Evolutionary conservation across 768 basidiomycete species (phyloP), one percentile per base, ranked within the genome.

Genomic region (Amanita thiersii): DNA sequence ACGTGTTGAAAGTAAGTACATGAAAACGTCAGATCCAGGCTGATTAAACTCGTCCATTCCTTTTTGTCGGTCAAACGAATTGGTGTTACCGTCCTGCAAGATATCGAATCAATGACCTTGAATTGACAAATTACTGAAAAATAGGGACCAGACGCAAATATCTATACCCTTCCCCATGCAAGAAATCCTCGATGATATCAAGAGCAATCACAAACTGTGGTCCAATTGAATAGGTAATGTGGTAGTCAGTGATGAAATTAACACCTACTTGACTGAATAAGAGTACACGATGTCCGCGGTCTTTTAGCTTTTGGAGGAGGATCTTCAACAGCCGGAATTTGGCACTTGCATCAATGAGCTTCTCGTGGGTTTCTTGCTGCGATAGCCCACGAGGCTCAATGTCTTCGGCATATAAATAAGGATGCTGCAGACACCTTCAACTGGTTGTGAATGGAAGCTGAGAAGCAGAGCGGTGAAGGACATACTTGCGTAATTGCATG

Each of bases 41-140:
- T 76, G 80, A 60, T 99, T 97, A 69, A 86, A 99, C 47, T 81
- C 80, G 50, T 99, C 96, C 81, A 99, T 96, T 36, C 79, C 81
- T 56, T 88, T 89, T 58, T 99, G 96, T 17, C 96, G 75, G n/a
- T 78, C 75, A 3, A 70, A 67, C 51, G 86, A 81, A 56, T 86
- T 86, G 3, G 91, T 92, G 46, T 77, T 81, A 8, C 96, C 96
- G 56, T 98, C 94, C 86, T 94, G 47, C 30, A 14, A 47, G 30
- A 31, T 5, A 31, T 44, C 40, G 48, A 26, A 12, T 14, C 29
- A 14, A 30, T 30, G 9, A 30, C 29, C 29, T 30, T 30, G 29
- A 9, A 9, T 35, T 24, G 2, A n/a, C 10, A 37, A 52, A n/a
- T n/a, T n/a, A n/a, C n/a, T n/a, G n/a, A n/a, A n/a, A 39, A 28